Percentiles rank a stretch among this genome's conserved stretches.
Evolutionary conservation across 164 flowering plant genomes (phyloP).

Genomic region (Liquidambar formosana): DNA sequence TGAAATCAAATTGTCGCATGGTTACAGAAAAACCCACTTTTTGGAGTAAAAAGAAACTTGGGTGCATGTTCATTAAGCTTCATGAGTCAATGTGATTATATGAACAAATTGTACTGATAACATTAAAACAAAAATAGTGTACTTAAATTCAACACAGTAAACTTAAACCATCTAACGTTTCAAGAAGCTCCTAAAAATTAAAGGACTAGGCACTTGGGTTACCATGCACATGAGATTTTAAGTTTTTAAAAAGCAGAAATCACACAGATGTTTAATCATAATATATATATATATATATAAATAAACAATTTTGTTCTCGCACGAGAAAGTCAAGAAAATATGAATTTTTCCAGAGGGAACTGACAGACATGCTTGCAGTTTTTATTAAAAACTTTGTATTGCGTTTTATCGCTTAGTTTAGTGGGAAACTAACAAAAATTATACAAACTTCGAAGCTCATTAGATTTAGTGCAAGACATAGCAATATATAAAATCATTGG

Average conservation of each 20-base stretch:
- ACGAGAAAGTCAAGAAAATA: conserved; percentile 3
- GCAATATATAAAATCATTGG: neutral
- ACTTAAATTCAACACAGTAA: no score
- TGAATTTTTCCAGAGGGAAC: conserved; percentile 22
- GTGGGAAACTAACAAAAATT: conserved; percentile 19
- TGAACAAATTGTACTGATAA: no score
- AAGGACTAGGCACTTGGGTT: neutral
- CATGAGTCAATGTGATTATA: no score
- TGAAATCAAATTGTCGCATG: no score
- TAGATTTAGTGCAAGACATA: conserved; percentile 14
- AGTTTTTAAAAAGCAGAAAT: neutral
- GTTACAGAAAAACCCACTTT: no score
- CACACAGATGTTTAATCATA: neutral
- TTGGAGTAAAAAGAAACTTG: no score
- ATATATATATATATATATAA: neutral
- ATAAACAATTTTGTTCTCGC: conserved; percentile 10
- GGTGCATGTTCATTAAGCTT: no score
- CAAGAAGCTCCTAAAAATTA: conserved; percentile 20
- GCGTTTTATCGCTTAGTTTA: conserved; percentile 10
- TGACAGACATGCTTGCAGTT: conserved; percentile 46
- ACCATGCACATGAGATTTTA: neutral
- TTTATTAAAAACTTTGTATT: neutral
- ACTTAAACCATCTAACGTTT: neutral
- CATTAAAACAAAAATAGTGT: no score
- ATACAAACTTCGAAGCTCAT: conserved; percentile 25